Evolutionary conservation across 2,329 filamentous ascomycete genomes (phyloP), one percentile per base, ranked within the genome.

Genomic region (Aspergillus brasiliensis): DNA sequence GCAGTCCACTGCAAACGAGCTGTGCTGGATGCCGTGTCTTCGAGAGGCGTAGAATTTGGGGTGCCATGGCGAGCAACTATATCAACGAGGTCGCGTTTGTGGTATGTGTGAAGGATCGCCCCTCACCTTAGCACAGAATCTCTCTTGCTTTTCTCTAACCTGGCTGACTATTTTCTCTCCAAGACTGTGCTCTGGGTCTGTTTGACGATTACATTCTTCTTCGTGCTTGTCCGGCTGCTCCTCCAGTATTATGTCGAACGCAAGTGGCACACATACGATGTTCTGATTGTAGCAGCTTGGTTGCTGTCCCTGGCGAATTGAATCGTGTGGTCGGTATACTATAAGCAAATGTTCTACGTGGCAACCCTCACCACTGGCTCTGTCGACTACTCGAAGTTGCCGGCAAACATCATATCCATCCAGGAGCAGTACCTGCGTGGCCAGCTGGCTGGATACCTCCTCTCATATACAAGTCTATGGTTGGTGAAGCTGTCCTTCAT

Each of bases 401-500:
- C 51, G 3, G 6, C 2, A 3, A 25, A 53, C 11, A 53, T 53
- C 6, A 7, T 8, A 0, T 25, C 8, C 31, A n/a, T 42, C 13
- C 17, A 23, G 34, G 25, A 27, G 5, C 13, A 27, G 8, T 38
- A 60, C 8, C 47, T 56, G 1, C 37, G 48, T 3, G 37, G 19
- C 15, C 58, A 60, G 53, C 42, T 60, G 10, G 37, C 52, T 5
- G 47, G 46, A n/a, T 57, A 60, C 44, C 23, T 51, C 8, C 23
- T 59, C 2, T 42, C 42, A 3, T 56, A 42, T n/a, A 8, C 19
- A 2, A 46, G 47, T n/a, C 21, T 60, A 10, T 56, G 58, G 52
- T n/a, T 19, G 17, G 25, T 57, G 23, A 56, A 60, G 13, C 37
- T 56, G 5, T 60, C 52, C 21, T 60, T 59, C 15, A 15, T 56